Conservation (phyloP, 1,284 basidiomycete genomes). For the Cutaneotrichosporon sp. region DNA sequence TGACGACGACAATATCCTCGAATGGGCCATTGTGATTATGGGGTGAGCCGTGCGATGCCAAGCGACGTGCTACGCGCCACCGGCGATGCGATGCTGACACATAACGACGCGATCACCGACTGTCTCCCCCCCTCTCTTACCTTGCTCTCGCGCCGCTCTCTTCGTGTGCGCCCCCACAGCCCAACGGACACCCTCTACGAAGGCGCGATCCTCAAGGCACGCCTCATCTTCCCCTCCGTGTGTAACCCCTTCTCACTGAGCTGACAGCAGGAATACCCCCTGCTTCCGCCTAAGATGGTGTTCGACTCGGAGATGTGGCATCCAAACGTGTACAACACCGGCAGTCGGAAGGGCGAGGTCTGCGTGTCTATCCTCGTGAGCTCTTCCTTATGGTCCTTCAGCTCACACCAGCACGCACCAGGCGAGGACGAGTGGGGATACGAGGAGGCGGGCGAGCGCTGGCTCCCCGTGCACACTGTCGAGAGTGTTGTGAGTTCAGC, state of each 20-base stretch:
- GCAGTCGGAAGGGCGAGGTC: constrained; percentile 82
- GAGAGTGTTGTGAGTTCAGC: constrained; percentile 79
- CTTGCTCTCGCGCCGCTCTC: too few species aligned
- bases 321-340: constrained; percentile 91
- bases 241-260: neutral
- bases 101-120: constrained; percentile 2
- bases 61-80: neutral
- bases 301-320: constrained; percentile 99
- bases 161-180: constrained; percentile 54
- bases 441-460: constrained; percentile 94
- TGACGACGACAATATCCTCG: constrained; percentile 84
- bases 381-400: constrained; percentile 17
- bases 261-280: constrained; percentile 65
- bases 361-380: constrained; percentile 94
- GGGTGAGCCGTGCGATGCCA: constrained; percentile 57
- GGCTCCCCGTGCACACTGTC: constrained; percentile 95
- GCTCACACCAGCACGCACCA: constrained; percentile 66
- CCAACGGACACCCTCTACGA: constrained; percentile 88
- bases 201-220: constrained; percentile 86
- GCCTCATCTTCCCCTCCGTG: constrained; percentile 71
- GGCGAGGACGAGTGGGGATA: constrained; percentile 98
- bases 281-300: constrained; percentile 90
- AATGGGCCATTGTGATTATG: constrained; percentile 87
- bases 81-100: neutral
- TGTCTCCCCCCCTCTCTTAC: neutral